These are phyloP conservation scores for Leccinum subatratum DNA, from an alignment of 1,284 basidiomycete species.

Conservation along the genomic window DNA sequence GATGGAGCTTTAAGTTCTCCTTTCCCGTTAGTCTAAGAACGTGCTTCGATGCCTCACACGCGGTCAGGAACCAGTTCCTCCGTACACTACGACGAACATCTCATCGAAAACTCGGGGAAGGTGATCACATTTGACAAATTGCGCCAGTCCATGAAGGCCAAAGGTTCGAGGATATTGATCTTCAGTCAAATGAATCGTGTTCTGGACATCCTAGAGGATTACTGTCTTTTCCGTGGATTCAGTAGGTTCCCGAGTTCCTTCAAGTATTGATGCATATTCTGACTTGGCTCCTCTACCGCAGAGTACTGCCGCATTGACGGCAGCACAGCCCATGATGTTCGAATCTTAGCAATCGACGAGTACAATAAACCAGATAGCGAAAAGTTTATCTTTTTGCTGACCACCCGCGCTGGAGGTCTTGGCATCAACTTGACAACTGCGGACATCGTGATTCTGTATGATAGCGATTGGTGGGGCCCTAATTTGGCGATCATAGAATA, in stretches of 20 bases:
- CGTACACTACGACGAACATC: slow-evolving; percentile 96
- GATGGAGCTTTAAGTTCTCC: slow-evolving; percentile 68
- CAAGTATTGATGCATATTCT: not conserved
- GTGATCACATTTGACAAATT: slow-evolving; percentile 98
- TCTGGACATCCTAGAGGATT: slow-evolving; percentile 93
- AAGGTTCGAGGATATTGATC: slow-evolving; percentile 92
- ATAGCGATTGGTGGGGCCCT: slow-evolving; percentile 78
- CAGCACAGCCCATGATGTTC: slow-evolving; percentile 92
- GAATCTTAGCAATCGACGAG: slow-evolving; percentile 93
- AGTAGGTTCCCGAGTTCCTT: slow-evolving; percentile 49
- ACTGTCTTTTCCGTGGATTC: slow-evolving; percentile 88
- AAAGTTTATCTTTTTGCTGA: slow-evolving; percentile 96
- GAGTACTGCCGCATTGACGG: slow-evolving; percentile 98
- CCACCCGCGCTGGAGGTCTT: slow-evolving; percentile 96
- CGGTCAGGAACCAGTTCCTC: slow-evolving; percentile 86
- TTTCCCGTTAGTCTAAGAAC: not conserved
- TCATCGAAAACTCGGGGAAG: slow-evolving; percentile 93
- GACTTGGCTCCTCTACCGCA: slow-evolving; percentile 29
- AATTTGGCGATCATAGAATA: not conserved
- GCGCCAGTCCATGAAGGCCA: slow-evolving; percentile 81
- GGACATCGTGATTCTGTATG: slow-evolving; percentile 96
- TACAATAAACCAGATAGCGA: slow-evolving; percentile 95
- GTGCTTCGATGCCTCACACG: not conserved
- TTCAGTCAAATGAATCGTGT: slow-evolving; percentile 99
- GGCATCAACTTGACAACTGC: slow-evolving; percentile 97